A percentile compares a stretch with the other conserved stretches of the same genome.
phyloP scores from a whole-genome alignment of 495 filamentous ascomycete species.

The Aspergillus ostianus region DNA sequence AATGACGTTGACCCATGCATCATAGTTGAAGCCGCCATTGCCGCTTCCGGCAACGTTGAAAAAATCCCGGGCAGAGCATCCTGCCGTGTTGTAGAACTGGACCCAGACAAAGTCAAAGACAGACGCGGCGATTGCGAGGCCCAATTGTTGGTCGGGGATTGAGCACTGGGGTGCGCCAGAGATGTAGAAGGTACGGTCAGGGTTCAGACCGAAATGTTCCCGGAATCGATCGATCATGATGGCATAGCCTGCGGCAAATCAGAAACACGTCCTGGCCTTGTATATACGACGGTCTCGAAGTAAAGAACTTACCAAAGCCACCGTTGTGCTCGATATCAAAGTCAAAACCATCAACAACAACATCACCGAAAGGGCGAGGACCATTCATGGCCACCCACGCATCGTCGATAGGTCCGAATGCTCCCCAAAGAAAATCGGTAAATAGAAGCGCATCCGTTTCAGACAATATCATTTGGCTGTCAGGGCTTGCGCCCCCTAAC shows the following conservation, averaged over 20 bases:
- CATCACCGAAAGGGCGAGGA: conserved; percentile 60
- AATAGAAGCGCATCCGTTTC: conserved; percentile 43
- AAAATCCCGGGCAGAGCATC: conserved; percentile 54
- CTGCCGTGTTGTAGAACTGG: conserved; percentile 65
- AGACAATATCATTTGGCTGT: conserved; percentile 37
- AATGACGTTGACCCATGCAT: conserved; percentile 63
- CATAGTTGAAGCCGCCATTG: conserved; percentile 56
- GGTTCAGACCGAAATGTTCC: conserved; percentile 41
- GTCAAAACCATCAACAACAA: conserved; percentile 70
- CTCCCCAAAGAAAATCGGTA: conserved; percentile 61
- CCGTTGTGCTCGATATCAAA: conserved; percentile 60
- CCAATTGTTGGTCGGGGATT: conserved; percentile 57
- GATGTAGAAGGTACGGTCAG: conserved; percentile 55
- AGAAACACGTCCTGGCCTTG: conserved; percentile 5
- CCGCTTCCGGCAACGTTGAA: conserved; percentile 32
- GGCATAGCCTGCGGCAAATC: conserved; percentile 34
- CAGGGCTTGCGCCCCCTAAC: conserved; percentile 54
- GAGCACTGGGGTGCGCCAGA: conserved; percentile 65
- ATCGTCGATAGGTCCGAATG: conserved; percentile 54
- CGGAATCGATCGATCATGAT: conserved; percentile 53
- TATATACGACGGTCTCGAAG: conserved; percentile 1
- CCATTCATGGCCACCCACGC: conserved; percentile 31
- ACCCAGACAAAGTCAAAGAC: conserved; percentile 65
- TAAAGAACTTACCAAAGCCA: conserved; percentile 38
- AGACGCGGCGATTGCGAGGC: conserved; percentile 46